Evolutionary conservation across 2,329 filamentous ascomycete species (phyloP), one percentile per base, ranked within the genome.

Genomic region (Metarhizium guizhouense): DNA sequence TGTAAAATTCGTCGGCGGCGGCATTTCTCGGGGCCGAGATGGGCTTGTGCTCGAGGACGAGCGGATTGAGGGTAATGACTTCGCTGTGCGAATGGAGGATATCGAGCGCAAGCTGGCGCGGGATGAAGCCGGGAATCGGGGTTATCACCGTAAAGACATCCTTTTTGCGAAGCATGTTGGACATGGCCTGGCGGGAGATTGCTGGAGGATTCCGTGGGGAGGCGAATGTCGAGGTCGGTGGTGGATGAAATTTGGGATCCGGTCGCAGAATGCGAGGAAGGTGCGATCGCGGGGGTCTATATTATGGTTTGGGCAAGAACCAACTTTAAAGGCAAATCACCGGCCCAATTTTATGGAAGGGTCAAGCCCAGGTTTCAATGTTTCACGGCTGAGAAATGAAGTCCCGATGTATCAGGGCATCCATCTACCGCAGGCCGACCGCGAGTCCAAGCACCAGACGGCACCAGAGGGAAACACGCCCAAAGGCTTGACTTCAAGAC

Each of bases 41-140:
- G 57, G 82, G 72, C 60, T 81, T 81, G 72, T 85, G 79, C 42
- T 74, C 74, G 57, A 86, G 77, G 32, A 88, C 85, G 52, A 88
- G 80, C 4, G 85, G 85, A 63, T 87, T 87, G 58, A 88, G 72
- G 38, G 81, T 84, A 72, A 88, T 87, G 68, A 88, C 81, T 65
- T 88, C 85, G 67, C 80, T 78, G 68, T 88, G 85, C 60, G 81
- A 81, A 67, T 88, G 85, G 56, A 88, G 80, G 66, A 88, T 86
- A 66, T 88, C 85, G 70, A 88, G 78, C 61, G 85, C 85, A 54
- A 88, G 77, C 67, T 88, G 84, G 58, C 85, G 84, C 18, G 85
- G 85, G 60, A 88, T 86, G 69, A 84, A 85, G 65, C 77, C 75
- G 36, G 85, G 85, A 52, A 88, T 86, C 49, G 85, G 83, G 56